Evolutionary conservation across 148 eudicot species (phyloP), one percentile per base, ranked within the genome.

Genomic region (Suaeda aralocaspica): DNA sequence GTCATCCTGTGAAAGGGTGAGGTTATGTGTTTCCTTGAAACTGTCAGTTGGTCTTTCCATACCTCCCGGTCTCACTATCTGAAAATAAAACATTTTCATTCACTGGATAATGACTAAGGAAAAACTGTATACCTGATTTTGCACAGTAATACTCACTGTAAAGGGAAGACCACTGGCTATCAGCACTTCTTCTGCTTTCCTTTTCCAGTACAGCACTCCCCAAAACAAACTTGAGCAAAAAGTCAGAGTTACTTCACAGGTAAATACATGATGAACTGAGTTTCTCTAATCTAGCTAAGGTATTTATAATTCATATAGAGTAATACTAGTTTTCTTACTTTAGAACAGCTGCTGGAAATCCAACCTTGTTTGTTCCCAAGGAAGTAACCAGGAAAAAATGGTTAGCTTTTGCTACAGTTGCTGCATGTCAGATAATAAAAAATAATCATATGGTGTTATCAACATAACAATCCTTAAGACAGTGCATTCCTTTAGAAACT

Each of bases 1-100:
- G 78, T 92, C 97, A 65, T 86, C 97, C 45, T 57, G 60, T 33
- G 88, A 83, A 41, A 92, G 86, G 16, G 80, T 84, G 46, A 89
- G 53, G 75, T 92, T 92, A 68, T 92, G 97, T 76, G 97, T 92
- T 83, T 87, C 88, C 71, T 92, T 92, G 78, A 66, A 92, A 69
- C 89, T 82, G 78, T 92, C 97, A 66, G 97, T 89, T 53, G 96
- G 96, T 60, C 97, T 87, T 79, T 92, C 96, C 97, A 92, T 92
- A 6, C 97, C 96, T 74, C 97, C 97, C 14, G 97, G 97, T 65
- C 97, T 92, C 48, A 92, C 97, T 78, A 92, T 89, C 97, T 92
- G 83, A 61, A 78, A 79, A 66, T 15, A 48, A 49, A 3, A 24
- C 16, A 64, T 13, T 22, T 8, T 5, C 25, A 45, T 62, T 73